Evolutionary conservation across 306 rosid species (phyloP).

Genomic region (Comarum palustre): DNA sequence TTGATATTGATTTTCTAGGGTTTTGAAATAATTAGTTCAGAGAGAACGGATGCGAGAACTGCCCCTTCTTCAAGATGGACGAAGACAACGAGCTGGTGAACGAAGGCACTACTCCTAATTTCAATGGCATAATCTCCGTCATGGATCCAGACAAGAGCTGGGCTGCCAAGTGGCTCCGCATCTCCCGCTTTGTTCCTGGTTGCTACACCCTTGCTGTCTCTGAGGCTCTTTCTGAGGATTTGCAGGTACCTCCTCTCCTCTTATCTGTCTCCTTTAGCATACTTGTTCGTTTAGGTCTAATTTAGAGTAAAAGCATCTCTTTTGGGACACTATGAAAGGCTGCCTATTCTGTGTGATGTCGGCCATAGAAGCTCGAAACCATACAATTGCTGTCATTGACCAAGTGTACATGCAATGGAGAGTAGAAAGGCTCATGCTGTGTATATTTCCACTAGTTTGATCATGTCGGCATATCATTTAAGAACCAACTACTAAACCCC

Average conservation of each 20-base stretch:
- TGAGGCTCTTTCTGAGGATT: constrained; percentile 87
- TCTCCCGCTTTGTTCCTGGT: constrained; percentile 78
- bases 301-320: too few relatives aligned
- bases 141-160: constrained; percentile 92
- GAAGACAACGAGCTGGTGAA: constrained; percentile 81
- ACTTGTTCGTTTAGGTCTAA: too few relatives aligned
- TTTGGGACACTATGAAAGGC: neutral
- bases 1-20: neutral
- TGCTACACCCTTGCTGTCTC: constrained; percentile 96
- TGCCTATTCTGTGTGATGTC: too few relatives aligned
- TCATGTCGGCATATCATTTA: too few relatives aligned
- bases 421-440: too few relatives aligned
- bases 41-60: constrained; percentile 90
- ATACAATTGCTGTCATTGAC: too few relatives aligned
- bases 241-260: constrained; percentile 49
- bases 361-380: too few relatives aligned
- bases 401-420: too few relatives aligned
- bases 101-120: constrained; percentile 94
- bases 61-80: constrained; percentile 88
- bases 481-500: too few relatives aligned
- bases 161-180: constrained; percentile 94
- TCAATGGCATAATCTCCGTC: constrained; percentile 84
- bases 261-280: too few relatives aligned
- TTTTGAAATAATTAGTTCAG: constrained; percentile 65
- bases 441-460: too few relatives aligned